Evolutionary conservation across 1,139 yeast species (phyloP).

Genomic region (Hyphopichia wangnamkhiaoensis): DNA sequence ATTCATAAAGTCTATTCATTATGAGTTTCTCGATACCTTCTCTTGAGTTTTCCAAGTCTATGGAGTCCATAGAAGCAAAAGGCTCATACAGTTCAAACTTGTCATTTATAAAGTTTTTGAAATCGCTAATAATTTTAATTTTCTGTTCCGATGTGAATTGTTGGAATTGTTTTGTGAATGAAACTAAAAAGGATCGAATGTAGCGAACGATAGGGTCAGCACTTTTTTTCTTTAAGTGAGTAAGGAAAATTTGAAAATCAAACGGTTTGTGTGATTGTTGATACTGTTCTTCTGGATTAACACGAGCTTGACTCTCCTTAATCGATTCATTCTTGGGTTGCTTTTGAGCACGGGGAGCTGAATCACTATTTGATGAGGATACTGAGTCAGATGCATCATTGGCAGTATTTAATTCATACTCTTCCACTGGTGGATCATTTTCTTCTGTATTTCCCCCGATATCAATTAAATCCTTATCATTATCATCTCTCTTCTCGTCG

Average conservation of each 20-base stretch:
- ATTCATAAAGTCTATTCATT: slow-evolving; percentile 80
- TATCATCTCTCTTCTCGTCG: neutral
- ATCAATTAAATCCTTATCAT: slow-evolving; percentile 12
- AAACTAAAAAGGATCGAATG: slow-evolving; percentile 74
- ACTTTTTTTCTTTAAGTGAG: slow-evolving; percentile 65
- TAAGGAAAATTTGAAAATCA: slow-evolving; percentile 80
- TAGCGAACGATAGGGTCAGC: slow-evolving; percentile 93
- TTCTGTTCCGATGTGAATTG: slow-evolving; percentile 77
- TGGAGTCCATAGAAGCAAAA: slow-evolving; percentile 63
- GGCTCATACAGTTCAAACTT: slow-evolving; percentile 73
- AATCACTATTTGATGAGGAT: neutral
- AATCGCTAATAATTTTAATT: slow-evolving; percentile 71
- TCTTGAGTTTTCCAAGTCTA: slow-evolving; percentile 66
- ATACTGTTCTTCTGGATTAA: slow-evolving; percentile 30
- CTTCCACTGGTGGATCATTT: slow-evolving; percentile 15
- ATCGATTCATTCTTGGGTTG: slow-evolving; percentile 4
- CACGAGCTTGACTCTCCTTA: slow-evolving; percentile 8
- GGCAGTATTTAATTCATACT: slow-evolving; percentile 10
- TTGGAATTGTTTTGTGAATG: slow-evolving; percentile 63
- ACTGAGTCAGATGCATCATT: neutral
- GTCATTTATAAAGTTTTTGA: slow-evolving; percentile 66
- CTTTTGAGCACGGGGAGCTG: neutral
- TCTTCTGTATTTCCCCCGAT: slow-evolving; percentile 16
- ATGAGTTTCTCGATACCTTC: slow-evolving; percentile 93
- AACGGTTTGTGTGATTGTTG: slow-evolving; percentile 56